phyloP scores from a whole-genome alignment of 2,329 filamentous ascomycete genomes.

The Ascochyta fabae region DNA sequence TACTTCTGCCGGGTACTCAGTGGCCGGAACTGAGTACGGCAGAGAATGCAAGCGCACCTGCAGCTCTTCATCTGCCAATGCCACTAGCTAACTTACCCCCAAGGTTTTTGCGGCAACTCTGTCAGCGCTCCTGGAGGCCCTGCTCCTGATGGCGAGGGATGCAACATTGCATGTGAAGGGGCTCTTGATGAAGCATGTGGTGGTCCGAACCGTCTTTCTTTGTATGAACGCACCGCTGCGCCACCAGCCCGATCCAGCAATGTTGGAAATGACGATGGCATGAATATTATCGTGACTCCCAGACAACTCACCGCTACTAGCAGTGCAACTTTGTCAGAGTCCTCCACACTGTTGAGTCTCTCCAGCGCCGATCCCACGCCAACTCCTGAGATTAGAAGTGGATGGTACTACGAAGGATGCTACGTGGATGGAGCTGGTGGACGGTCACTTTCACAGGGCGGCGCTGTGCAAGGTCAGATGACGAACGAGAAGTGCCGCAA shows the following conservation, averaged over 20 bases:
- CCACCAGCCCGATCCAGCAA: slow-evolving; percentile 3
- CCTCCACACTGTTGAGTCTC: background rate
- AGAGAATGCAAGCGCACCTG: slow-evolving; percentile 28
- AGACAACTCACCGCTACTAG: background rate
- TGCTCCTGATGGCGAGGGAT: slow-evolving; percentile 19
- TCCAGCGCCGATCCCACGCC: background rate
- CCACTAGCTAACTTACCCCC: background rate
- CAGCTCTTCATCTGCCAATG: background rate
- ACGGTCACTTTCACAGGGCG: slow-evolving; percentile 25
- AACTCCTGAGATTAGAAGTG: slow-evolving; percentile 19
- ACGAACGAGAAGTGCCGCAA: slow-evolving; percentile 31
- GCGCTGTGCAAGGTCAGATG: slow-evolving; percentile 27
- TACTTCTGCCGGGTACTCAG: slow-evolving; percentile 30
- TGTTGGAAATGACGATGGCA: background rate
- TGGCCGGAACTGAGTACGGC: slow-evolving; percentile 44
- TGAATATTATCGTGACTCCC: too few species aligned
- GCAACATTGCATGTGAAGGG: slow-evolving; percentile 37
- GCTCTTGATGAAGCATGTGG: slow-evolving; percentile 36
- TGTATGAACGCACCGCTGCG: slow-evolving; percentile 17
- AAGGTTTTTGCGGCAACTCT: slow-evolving; percentile 39
- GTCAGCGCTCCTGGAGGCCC: slow-evolving; percentile 25
- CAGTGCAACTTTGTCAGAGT: background rate
- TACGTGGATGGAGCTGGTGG: slow-evolving; percentile 28
- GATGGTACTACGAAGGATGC: slow-evolving; percentile 34
- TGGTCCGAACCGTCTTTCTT: slow-evolving; percentile 25